A percentile compares a stretch with the other conserved stretches of the same genome.
phyloP scores from a whole-genome alignment of 306 rosid genomes.

The Glycine soja region DNA sequence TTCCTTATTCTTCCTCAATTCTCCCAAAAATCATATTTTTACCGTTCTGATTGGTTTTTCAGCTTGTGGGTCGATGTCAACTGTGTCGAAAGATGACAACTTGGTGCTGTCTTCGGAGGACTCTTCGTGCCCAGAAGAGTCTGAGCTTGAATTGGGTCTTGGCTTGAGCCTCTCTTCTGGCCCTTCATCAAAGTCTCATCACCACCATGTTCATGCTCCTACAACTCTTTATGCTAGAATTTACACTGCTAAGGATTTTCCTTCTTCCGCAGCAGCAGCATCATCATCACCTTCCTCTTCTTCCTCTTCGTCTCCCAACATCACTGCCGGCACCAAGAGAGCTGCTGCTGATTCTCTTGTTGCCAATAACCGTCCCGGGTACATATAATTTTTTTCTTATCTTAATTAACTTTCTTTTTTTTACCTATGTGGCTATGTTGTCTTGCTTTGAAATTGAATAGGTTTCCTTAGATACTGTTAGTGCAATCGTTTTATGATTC shows the following conservation, averaged over 20 bases:
- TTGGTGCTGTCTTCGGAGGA: constrained; percentile 84
- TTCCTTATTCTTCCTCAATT: background rate
- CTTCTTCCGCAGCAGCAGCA: constrained; percentile 43
- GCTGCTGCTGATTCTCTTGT: constrained; percentile 83
- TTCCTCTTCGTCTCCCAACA: constrained; percentile 55
- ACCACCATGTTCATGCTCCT: background rate
- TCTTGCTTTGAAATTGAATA: background rate
- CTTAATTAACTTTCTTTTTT: background rate
- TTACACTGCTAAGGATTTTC: constrained; percentile 77
- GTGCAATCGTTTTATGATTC: background rate
- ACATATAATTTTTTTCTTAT: background rate
- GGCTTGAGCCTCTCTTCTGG: constrained; percentile 63
- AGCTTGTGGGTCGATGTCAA: constrained; percentile 58
- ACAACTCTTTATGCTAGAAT: constrained; percentile 51
- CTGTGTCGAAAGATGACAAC: constrained; percentile 73
- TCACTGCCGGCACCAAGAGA: constrained; percentile 70
- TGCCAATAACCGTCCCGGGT: constrained; percentile 67
- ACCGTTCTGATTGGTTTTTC: background rate
- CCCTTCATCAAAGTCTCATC: constrained; percentile 44
- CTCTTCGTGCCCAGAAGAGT: constrained; percentile 80
- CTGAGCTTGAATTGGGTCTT: constrained; percentile 84
- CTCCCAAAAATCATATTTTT: background rate
- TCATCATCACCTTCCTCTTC: constrained; percentile 42
- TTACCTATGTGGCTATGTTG: background rate
- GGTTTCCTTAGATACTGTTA: background rate